Base-by-base conservation (phyloP, 2,329 filamentous ascomycete genomes). In the Helminthosporium solani region DNA sequence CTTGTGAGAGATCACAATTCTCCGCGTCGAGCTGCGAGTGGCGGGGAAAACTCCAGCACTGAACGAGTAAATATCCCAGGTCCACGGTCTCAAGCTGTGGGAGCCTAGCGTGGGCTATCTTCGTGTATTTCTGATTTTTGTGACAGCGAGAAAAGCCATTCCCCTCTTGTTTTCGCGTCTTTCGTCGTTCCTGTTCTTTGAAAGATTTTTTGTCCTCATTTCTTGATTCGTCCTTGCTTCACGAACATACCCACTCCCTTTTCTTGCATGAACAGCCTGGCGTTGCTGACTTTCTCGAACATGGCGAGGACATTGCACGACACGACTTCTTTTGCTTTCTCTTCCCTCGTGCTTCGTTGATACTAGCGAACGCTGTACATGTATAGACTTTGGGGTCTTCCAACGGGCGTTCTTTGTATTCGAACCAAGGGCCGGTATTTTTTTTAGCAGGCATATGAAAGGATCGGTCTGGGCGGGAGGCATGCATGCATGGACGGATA, bases 41-140 rank as follows among this genome's bases (percentile, higher is more conserved):
- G 55, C 16, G 57, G 48, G 14, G 52, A 57, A 23, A 47, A 53
- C 16, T 49, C 56, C 8, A 43, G 42, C 44, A 20, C 42, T 20
- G 50, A 56, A 25, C 47, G 40, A 33, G 42, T 51, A 2, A 46
- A 51, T 23, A 14, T 57, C 14, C n/a, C 40, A 19, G 33, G 37
- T 34, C 48, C 48, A 12, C 50, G 44, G 23, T 40, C 53, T 2
- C 53, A 55, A 41, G 36, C 47, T 8, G 53, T 56, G 7, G 47
- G 54, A 36, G 56, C 54, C 20, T 62, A 53, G 40, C 38, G 25
- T 41, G 33, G 5, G n/a, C 30, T 42, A 44, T 42, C 15, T 33
- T 43, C 44, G 40, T 40, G 42, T 33, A 38, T 51, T 34, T 33
- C 33, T 15, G 30, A 15, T 3, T 7, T 38, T 23, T 25, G 7